These are phyloP conservation scores for Guadua angustifolia DNA, from an alignment of 176 grass and related monocot genomes.

Conservation along the genomic window DNA sequence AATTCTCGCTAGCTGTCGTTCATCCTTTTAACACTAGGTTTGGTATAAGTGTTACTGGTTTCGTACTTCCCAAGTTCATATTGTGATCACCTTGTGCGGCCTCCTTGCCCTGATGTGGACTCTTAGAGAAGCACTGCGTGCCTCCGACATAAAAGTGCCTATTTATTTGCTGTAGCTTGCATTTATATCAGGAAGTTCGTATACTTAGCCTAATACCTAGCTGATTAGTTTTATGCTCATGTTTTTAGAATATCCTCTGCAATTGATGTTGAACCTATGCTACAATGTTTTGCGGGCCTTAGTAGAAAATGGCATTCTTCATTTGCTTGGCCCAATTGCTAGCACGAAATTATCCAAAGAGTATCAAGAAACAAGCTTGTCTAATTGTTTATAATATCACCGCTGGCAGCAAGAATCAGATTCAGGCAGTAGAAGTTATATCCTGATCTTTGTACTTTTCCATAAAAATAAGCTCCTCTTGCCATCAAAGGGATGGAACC, in stretches of 20 bases:
- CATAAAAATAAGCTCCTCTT: neutral
- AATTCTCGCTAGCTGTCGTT: neutral
- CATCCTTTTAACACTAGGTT: neutral
- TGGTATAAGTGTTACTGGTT: neutral
- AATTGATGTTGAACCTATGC: constrained; percentile 15
- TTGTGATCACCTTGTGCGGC: neutral
- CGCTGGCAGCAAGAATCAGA: constrained; percentile 64
- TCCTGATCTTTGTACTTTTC: constrained; percentile 1
- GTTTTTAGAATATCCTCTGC: neutral
- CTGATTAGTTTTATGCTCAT: constrained; percentile 11
- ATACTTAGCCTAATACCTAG: neutral
- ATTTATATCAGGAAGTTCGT: neutral
- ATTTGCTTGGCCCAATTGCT: constrained; percentile 57
- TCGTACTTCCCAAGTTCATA: neutral
- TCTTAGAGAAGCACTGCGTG: neutral
- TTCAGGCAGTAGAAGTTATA: constrained; percentile 60
- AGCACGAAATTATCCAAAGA: constrained; percentile 45
- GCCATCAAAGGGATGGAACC: neutral
- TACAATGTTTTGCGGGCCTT: constrained; percentile 57
- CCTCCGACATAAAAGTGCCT: constrained; percentile 4
- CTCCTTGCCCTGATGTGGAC: neutral
- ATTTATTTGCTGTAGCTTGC: neutral
- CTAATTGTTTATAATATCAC: constrained; percentile 76
- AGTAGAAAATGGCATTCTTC: constrained; percentile 63
- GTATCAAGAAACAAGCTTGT: constrained; percentile 74